Base-by-base conservation (phyloP, 495 filamentous ascomycete species). In the Paragyromitra xinjiangensis region DNA sequence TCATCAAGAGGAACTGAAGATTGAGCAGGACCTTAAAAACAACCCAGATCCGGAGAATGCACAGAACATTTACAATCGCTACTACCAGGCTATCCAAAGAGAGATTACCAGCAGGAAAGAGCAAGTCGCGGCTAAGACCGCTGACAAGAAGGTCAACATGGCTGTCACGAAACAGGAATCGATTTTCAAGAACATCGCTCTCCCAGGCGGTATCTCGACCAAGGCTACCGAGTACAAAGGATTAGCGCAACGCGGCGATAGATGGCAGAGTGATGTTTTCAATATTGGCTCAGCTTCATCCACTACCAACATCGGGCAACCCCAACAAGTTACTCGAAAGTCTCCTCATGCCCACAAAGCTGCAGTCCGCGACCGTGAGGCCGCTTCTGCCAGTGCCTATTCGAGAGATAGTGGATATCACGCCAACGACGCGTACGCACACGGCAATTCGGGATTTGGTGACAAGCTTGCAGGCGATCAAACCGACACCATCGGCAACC, bases 161-260 rank as follows among this genome's bases (percentile, higher is more conserved):
- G 93, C 93, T 19, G 87, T 97, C 81, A 99, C 95, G 24, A 88
- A 94, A 83, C 87, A 97, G 68, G 93, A 97, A 79, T 94, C 92
- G 75, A 91, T 97, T 65, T 97, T 98, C 91, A 91, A 91, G 64
- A 87, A 93, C 81, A 90, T 99, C 83, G 88, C 91, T 61, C 88
- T 99, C 1, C 94, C 94, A 29, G 94, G 94, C 67, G 94, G 94
- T 72, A 94, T 97, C 83, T 93, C 92, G 69, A 91, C 88, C 85
- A 98, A 97, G 88, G 95, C 95, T 22, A 97, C 95, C 66, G 92
- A 97, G 84, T 98, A 95, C 87, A 93, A 90, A 84, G 90, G 98
- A 55, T 86, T 97, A 50, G 93, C 95, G 14, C 85, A 86, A 67
- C 94, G 93, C 87, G 95, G 96, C 63, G 91, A 98, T 79, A 91